Conservation (phyloP, 768 basidiomycete genomes). For the Amanita muscaria region DNA sequence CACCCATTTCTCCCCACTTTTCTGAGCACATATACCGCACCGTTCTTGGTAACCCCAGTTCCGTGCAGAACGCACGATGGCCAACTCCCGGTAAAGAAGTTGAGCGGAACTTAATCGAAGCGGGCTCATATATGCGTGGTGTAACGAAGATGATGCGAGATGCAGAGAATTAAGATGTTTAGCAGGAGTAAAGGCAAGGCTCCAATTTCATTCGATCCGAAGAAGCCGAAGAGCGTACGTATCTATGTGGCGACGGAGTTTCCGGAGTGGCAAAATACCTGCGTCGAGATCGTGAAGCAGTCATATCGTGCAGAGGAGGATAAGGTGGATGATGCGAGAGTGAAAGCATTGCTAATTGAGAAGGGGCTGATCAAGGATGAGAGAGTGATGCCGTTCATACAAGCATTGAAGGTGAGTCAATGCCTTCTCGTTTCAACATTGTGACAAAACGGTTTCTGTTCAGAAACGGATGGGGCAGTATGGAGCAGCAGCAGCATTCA, state of each 20-base stretch:
- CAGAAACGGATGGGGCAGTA: slow-evolving; percentile 80
- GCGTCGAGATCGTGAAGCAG: slow-evolving; percentile 67
- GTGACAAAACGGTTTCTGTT: slow-evolving; percentile 1
- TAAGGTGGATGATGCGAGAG: slow-evolving; percentile 75
- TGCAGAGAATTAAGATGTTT: slow-evolving; percentile 78
- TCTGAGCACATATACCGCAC: slow-evolving; percentile 83
- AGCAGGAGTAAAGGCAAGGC: slow-evolving; percentile 64
- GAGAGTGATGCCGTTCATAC: slow-evolving; percentile 90
- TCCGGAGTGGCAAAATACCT: slow-evolving; percentile 89
- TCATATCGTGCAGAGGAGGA: slow-evolving; percentile 49
- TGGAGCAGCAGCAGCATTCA: slow-evolving; percentile 70
- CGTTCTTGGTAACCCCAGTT: slow-evolving; percentile 53
- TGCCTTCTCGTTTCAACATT: not conserved
- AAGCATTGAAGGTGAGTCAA: slow-evolving; percentile 77
- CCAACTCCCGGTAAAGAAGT: slow-evolving; percentile 55
- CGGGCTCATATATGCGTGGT: slow-evolving; percentile 78
- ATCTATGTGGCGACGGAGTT: slow-evolving; percentile 88
- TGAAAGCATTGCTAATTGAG: slow-evolving; percentile 57
- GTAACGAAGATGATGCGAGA: slow-evolving; percentile 91
- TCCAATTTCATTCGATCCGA: slow-evolving; percentile 65
- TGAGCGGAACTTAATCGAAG: slow-evolving; percentile 60
- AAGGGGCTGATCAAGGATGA: slow-evolving; percentile 92
- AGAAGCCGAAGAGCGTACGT: slow-evolving; percentile 73
- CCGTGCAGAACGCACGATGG: slow-evolving; percentile 81
- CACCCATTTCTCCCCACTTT: slow-evolving; percentile 90